Evolutionary conservation across 805 yeast species (phyloP), one percentile per base, ranked within the genome.

Genomic region (Schizosaccharomyces osmophilus): DNA sequence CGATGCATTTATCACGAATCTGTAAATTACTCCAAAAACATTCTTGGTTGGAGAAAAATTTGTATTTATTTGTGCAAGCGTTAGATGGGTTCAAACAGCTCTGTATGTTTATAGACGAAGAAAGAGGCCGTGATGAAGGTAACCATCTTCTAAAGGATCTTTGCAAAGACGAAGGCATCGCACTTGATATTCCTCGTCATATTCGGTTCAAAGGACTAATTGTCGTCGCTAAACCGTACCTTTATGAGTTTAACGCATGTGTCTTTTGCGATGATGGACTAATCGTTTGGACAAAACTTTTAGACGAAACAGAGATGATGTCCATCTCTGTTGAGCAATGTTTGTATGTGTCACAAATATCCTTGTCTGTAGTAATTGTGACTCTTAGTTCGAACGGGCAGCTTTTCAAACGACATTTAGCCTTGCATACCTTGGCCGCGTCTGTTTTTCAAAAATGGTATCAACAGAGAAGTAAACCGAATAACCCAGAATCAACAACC

Each of bases 241-340:
- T 29, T 22, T 22, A 22, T 24, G 57, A 51, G 8, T 24, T 24
- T 22, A 29, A 51, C 22, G 57, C 57, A 5, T 51, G 57, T 17
- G 57, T 51, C 36, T 51, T 51, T 51, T 51, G 57, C 57, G 36
- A 51, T 17, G 57, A 51, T 51, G 57, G 57, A 24, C 13, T 51
- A 15, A 17, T 51, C 22, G 57, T 51, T 22, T 51, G 57, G 57
- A 51, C 57, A 29, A 51, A 29, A 11, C 19, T 19, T 24, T 5
- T 51, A 24, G 26, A 22, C 31, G 22, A 3, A 5, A 22, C 5
- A 17, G 57, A 51, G 32, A 51, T 51, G 57, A 51, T 8, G 36
- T 11, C 57, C 36, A 17, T 51, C 19, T 51, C 57, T 17, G 24
- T 51, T 24, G 57, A 51, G n/a, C 57, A 51, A 24, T 51, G 57